Conservation (phyloP, 306 rosid genomes). For the Quercus ilex region DNA sequence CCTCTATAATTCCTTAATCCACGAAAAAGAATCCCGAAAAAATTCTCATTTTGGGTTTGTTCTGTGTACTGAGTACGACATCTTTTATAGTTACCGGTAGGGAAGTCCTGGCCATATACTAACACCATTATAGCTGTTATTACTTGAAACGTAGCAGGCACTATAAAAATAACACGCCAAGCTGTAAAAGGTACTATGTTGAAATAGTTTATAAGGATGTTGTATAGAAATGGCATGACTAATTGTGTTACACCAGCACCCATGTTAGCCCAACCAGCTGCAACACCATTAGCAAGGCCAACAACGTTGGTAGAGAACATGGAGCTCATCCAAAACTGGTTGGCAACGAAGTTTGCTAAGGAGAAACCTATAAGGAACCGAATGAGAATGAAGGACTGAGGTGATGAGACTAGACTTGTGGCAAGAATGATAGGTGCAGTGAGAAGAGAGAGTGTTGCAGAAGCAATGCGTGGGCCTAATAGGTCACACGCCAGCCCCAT, state of each 20-base stretch:
- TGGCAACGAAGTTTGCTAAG: conserved; percentile 55
- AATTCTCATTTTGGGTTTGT: neutral
- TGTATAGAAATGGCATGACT: conserved; percentile 51
- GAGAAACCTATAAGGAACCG: conserved; percentile 55
- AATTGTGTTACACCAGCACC: conserved; percentile 57
- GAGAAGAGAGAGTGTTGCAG: conserved; percentile 53
- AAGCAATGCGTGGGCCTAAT: conserved; percentile 49
- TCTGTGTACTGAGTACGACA: neutral
- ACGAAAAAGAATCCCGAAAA: neutral
- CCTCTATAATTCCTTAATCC: conserved; percentile 57
- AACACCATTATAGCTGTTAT: conserved; percentile 39
- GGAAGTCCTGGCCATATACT: conserved; percentile 43
- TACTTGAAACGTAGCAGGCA: conserved; percentile 43
- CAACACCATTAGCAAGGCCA: conserved; percentile 55
- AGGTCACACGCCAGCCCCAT: conserved; percentile 63
- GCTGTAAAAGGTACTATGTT: conserved; percentile 38
- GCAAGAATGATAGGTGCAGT: conserved; percentile 49
- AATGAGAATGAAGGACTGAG: conserved; percentile 33
- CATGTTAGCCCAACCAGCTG: conserved; percentile 63
- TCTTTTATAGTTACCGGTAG: conserved; percentile 11
- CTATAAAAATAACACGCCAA: conserved; percentile 41
- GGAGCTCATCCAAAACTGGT: conserved; percentile 66
- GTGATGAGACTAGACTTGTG: conserved; percentile 34
- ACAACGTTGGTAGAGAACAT: conserved; percentile 50
- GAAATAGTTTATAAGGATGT: conserved; percentile 20